Evolutionary conservation across 2,329 filamentous ascomycete species (phyloP).

Genomic region (Colletotrichum destructivum): DNA sequence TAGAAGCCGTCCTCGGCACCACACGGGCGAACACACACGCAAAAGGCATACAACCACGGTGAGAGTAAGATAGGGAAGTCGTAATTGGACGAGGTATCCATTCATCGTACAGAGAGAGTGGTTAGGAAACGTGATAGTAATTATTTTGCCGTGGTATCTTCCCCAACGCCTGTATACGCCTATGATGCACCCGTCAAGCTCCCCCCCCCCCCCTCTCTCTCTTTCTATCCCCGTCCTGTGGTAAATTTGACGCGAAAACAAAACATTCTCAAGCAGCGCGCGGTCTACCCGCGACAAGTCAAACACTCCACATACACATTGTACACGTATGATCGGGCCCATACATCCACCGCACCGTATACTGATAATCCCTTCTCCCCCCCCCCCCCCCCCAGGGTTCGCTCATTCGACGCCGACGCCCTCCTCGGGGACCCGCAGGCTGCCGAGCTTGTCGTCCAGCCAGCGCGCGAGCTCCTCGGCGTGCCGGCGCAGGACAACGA

Average conservation of each 20-base stretch:
- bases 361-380: too few relatives aligned
- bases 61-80: not conserved
- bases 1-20: constrained; percentile 29
- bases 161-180: constrained; percentile 37
- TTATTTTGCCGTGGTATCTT: constrained; percentile 41
- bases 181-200: constrained; percentile 1
- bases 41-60: not conserved
- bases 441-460: constrained; percentile 73
- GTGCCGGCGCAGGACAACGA: constrained; percentile 68
- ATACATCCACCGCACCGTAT: too few relatives aligned
- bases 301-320: not conserved
- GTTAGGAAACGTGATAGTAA: constrained; percentile 13
- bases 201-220: not conserved
- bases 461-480: constrained; percentile 72
- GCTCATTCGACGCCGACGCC: constrained; percentile 56
- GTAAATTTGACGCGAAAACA: not conserved
- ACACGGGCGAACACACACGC: not conserved
- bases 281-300: not conserved
- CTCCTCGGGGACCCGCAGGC: constrained; percentile 68
- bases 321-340: not conserved
- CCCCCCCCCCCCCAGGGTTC: accelerated
- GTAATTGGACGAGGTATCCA: constrained; percentile 1
- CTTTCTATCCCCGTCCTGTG: not conserved
- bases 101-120: constrained; percentile 11
- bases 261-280: not conserved